phyloP scores from a whole-genome alignment of 2,329 filamentous ascomycete genomes.

The Chaetomium olivaceum region DNA sequence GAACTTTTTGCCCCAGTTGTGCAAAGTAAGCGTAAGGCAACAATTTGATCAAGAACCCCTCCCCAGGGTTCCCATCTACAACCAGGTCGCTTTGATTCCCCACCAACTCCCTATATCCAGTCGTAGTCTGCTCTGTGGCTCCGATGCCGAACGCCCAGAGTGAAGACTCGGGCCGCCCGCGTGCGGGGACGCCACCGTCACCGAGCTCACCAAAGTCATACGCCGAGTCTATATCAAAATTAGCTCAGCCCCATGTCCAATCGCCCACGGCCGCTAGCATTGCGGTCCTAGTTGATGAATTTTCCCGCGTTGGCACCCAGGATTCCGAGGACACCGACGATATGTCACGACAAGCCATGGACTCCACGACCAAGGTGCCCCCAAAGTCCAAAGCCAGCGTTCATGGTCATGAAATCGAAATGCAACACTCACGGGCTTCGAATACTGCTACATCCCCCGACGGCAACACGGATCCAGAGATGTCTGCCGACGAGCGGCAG shows the following conservation, averaged over 20 bases:
- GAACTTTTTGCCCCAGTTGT: slow-evolving; percentile 17
- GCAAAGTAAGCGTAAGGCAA: slow-evolving; percentile 6
- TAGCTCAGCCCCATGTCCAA: not conserved
- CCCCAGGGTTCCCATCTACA: not conserved
- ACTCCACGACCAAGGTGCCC: not conserved
- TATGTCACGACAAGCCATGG: not conserved
- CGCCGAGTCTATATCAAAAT: not conserved
- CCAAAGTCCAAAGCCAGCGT: not conserved
- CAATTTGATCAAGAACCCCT: not conserved
- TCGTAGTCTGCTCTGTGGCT: not conserved
- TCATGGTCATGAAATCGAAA: not conserved
- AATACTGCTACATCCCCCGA: not conserved
- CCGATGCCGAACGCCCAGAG: not conserved
- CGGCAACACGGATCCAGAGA: not conserved
- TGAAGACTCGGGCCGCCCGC: no score
- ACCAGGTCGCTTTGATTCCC: not conserved
- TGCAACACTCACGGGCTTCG: not conserved
- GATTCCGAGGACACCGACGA: not conserved
- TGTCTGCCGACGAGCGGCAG: slow-evolving; percentile 7
- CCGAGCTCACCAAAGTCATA: not conserved
- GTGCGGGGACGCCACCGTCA: not conserved
- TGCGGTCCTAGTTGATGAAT: not conserved
- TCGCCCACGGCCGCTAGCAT: not conserved
- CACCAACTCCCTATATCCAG: not conserved
- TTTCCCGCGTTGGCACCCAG: not conserved